Conservation (phyloP, 2,329 filamentous ascomycete genomes). For the Neurospora crassa region DNA sequence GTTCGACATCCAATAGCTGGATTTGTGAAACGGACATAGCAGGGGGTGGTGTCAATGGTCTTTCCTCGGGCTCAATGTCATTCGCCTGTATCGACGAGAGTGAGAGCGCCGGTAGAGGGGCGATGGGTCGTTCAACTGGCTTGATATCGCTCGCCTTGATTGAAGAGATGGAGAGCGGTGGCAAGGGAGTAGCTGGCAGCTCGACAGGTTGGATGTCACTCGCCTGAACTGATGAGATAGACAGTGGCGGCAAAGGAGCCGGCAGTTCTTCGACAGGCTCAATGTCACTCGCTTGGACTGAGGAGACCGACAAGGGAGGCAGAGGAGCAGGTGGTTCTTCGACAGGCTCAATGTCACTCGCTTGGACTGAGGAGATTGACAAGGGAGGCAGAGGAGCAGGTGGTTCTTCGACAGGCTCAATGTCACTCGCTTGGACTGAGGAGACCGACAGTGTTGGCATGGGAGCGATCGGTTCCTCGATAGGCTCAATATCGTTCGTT, state of each 20-base stretch:
- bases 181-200: constrained; percentile 4
- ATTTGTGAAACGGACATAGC: constrained; percentile 17
- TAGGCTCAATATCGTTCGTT: constrained; percentile 17
- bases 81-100: constrained; percentile 24
- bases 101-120: constrained; percentile 16
- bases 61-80: constrained; percentile 17
- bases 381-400: constrained; percentile 17
- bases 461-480: constrained; percentile 7
- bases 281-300: constrained; percentile 19
- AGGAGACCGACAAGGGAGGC: constrained; percentile 19
- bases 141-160: constrained; percentile 21
- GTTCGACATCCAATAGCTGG: constrained; percentile 11
- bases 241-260: constrained; percentile 18
- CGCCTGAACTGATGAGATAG: neutral
- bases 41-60: constrained; percentile 9
- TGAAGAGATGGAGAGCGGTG: constrained; percentile 26
- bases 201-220: constrained; percentile 13
- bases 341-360: constrained; percentile 18
- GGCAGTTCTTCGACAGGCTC: constrained; percentile 14
- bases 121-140: constrained; percentile 15
- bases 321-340: constrained; percentile 12
- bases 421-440: constrained; percentile 18
- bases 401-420: constrained; percentile 16
- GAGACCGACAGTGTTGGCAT: constrained; percentile 25
- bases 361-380: constrained; percentile 18